These are phyloP conservation scores for Asterella californica DNA, from an alignment of 225 moss, liverwort and hornwort genomes.

Conservation along the genomic window DNA sequence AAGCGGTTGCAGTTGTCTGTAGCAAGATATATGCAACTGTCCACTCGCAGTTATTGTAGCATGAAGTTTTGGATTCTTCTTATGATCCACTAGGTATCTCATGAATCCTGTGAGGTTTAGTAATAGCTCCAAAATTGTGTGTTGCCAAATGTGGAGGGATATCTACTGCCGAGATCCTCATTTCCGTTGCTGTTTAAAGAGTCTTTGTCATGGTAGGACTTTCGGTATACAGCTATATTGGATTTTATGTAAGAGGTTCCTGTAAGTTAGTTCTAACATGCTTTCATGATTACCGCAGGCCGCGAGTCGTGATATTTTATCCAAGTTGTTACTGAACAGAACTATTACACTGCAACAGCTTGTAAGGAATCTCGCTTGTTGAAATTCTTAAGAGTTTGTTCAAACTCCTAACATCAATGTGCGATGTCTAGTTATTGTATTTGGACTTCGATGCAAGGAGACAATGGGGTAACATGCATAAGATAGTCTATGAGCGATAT, in stretches of 20 bases:
- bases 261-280: neutral
- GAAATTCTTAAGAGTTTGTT: neutral
- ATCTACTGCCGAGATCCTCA: neutral
- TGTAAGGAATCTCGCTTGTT: conserved; percentile 18
- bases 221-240: too few relatives aligned
- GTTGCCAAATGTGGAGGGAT: too few relatives aligned
- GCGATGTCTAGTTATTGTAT: neutral
- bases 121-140: neutral
- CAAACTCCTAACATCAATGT: neutral
- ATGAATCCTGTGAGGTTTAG: neutral
- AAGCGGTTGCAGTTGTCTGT: neutral
- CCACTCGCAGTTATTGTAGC: neutral
- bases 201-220: neutral
- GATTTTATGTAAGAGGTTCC: neutral
- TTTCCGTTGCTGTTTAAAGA: neutral
- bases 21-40: neutral
- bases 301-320: conserved; percentile 27
- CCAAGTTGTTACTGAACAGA: conserved; percentile 22
- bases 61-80: neutral
- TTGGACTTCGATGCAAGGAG: neutral
- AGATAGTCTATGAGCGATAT: neutral
- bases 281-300: conserved; percentile 23
- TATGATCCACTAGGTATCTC: neutral
- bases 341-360: conserved; percentile 31
- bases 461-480: too few relatives aligned